Conservation (phyloP, 805 yeast genomes). For the Suhomyces canberraensis region DNA sequence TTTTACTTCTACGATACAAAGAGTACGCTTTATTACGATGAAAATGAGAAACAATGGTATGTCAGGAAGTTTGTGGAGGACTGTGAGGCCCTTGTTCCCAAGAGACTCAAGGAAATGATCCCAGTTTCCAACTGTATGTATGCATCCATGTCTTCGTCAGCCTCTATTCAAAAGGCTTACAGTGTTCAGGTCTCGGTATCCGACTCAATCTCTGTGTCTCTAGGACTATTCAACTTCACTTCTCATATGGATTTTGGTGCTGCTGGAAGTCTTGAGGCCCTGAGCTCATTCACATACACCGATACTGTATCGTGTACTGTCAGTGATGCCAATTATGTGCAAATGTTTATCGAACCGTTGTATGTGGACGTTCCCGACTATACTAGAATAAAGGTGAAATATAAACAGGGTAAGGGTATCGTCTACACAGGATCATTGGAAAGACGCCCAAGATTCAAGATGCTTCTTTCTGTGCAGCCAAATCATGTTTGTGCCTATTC, state of each 20-base stretch:
- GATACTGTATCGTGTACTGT: slow-evolving; percentile 5
- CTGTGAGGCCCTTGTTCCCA: background rate
- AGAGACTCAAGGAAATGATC: background rate
- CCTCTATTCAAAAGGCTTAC: slow-evolving; percentile 2
- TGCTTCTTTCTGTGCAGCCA: slow-evolving; percentile 3
- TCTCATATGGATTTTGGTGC: background rate
- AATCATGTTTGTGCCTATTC: slow-evolving; percentile 8
- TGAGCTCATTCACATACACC: background rate
- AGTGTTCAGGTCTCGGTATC: background rate
- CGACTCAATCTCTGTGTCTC: background rate
- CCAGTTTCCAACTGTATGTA: slow-evolving; percentile 10
- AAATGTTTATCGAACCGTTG: slow-evolving; percentile 10
- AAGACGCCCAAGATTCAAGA: background rate
- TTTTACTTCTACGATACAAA: slow-evolving; percentile 4
- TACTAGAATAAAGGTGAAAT: background rate
- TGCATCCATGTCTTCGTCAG: slow-evolving; percentile 1
- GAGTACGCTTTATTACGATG: slow-evolving; percentile 2
- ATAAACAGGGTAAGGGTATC: background rate
- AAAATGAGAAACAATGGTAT: background rate
- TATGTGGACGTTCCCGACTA: slow-evolving; percentile 6
- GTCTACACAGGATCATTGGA: background rate
- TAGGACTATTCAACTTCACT: background rate
- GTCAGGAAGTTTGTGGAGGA: background rate
- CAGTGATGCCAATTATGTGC: slow-evolving; percentile 2
- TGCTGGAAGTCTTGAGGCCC: background rate